Percentiles rank a stretch among this genome's conserved stretches.
These are phyloP conservation scores for Phytophthora lateralis DNA, from an alignment of 352 stramenopile species.

Conservation along the genomic window DNA sequence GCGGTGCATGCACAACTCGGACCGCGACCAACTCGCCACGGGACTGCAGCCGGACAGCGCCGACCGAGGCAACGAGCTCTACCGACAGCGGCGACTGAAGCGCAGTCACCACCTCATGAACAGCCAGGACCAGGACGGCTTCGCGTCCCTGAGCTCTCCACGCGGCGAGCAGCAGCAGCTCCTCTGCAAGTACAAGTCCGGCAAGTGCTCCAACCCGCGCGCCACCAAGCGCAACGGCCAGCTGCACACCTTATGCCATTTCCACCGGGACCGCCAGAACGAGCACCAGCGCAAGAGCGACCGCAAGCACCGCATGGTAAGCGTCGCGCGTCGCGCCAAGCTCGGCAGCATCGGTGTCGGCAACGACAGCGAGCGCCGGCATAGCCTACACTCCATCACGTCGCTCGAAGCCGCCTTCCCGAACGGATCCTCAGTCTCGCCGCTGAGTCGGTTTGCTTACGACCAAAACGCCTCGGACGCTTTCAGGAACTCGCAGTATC, in stretches of 20 bases:
- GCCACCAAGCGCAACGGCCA: slow-evolving; percentile 87
- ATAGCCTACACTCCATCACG: slow-evolving; percentile 51
- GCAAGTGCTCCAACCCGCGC: slow-evolving; percentile 83
- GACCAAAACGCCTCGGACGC: slow-evolving; percentile 44
- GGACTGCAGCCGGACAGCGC: slow-evolving; percentile 35
- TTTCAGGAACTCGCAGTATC: slow-evolving; percentile 40
- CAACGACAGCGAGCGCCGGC: slow-evolving; percentile 33
- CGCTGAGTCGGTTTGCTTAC: slow-evolving; percentile 36
- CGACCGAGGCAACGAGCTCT: slow-evolving; percentile 37
- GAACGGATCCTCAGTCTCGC: slow-evolving; percentile 30
- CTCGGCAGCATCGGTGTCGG: slow-evolving; percentile 66
- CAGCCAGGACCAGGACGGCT: slow-evolving; percentile 34
- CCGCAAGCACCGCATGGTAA: slow-evolving; percentile 86
- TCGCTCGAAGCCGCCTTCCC: slow-evolving; percentile 48
- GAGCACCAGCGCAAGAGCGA: slow-evolving; percentile 89
- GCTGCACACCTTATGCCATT: slow-evolving; percentile 85
- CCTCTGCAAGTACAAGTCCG: slow-evolving; percentile 89
- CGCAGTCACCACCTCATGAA: slow-evolving; percentile 41
- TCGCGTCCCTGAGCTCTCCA: slow-evolving; percentile 47
- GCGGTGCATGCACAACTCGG: slow-evolving; percentile 37
- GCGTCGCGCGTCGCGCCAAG: slow-evolving; percentile 73
- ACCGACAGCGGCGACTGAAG: slow-evolving; percentile 38
- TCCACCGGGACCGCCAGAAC: slow-evolving; percentile 85
- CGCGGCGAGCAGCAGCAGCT: slow-evolving; percentile 46
- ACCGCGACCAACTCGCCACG: slow-evolving; percentile 38